Evolutionary conservation across 148 eudicot genomes (phyloP), one percentile per base, ranked within the genome.

Genomic region (Rhododendron mucronatum): DNA sequence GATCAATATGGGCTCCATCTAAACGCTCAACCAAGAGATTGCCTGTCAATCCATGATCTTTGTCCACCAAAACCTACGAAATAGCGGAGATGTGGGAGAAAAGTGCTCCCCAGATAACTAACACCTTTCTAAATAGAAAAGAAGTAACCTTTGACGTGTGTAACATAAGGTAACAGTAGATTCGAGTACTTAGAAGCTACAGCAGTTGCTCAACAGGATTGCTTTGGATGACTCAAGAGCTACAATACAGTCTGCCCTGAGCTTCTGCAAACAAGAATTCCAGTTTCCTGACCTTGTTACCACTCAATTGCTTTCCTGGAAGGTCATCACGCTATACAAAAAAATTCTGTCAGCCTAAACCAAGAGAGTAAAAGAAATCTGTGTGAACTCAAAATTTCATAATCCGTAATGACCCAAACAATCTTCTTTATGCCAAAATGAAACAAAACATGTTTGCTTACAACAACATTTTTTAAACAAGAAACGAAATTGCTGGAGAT

Each of bases 161-260:
- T 63, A 95, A 87, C 50, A 97, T 94, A 33, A 97, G 98, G 90
- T 88, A 95, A 91, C 96, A 97, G 81, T 96, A 97, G 98, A 89
- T 93, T 92, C 84, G 95, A 92, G 87, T 97, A 97, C 89, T 93
- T 5, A 98, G 35, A 93, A 88, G 98, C 97, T 71, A 97, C 99
- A 88, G 98, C 98, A 86, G 99, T 94, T 75, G 99, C 98, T 63
- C 99, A 93, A 79, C 98, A 97, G 84, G 99, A 90, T 97, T 97
- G 89, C 99, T 96, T 92, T 95, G 98, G 90, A 95, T 95, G 85
- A 97, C 97, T 41, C 99, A 67, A 94, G 93, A 44, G 99, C 91
- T 75, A 93, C 65, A 65, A 96, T 90, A 81, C 95, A 95, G 87
- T 96, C 98, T 65, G 97, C 96, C 80, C 78, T 93, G 94, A 41